phyloP scores from a whole-genome alignment of 495 filamentous ascomycete species.

The Collariella sp. region DNA sequence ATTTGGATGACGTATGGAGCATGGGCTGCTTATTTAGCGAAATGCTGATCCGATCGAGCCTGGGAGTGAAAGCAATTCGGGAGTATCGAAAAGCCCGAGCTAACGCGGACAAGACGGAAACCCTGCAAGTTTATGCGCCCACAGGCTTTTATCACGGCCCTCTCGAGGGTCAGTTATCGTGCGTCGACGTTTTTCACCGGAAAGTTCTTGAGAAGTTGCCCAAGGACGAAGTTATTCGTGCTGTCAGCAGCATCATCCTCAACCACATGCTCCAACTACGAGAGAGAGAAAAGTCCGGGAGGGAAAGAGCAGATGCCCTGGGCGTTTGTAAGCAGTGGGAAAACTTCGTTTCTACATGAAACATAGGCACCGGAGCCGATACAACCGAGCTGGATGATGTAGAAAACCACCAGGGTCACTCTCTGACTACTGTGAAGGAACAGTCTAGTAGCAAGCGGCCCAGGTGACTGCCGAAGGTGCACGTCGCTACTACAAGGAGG shows the following conservation, averaged over 20 bases:
- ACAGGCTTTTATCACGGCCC: background rate
- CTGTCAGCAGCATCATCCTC: background rate
- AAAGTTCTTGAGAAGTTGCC: background rate
- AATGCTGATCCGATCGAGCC: background rate
- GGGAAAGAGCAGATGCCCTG: no score
- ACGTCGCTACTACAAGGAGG: no score
- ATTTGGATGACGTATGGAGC: constrained; percentile 1
- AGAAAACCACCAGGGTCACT: no score
- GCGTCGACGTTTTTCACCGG: background rate
- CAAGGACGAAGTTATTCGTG: background rate
- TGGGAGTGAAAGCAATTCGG: background rate
- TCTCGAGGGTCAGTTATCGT: background rate
- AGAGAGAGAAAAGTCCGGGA: no score
- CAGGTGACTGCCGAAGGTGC: no score
- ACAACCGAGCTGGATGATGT: no score
- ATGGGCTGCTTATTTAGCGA: constrained; percentile 1
- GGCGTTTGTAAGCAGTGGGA: no score
- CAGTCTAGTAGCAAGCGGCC: no score
- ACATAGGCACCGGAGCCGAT: no score
- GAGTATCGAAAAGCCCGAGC: background rate
- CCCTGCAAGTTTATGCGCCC: background rate
- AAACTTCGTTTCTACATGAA: no score
- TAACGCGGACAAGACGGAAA: background rate
- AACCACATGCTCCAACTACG: background rate
- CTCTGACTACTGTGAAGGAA: no score